Conservation (phyloP, 2,329 filamentous ascomycete genomes). For the Botrytis tulipae region DNA sequence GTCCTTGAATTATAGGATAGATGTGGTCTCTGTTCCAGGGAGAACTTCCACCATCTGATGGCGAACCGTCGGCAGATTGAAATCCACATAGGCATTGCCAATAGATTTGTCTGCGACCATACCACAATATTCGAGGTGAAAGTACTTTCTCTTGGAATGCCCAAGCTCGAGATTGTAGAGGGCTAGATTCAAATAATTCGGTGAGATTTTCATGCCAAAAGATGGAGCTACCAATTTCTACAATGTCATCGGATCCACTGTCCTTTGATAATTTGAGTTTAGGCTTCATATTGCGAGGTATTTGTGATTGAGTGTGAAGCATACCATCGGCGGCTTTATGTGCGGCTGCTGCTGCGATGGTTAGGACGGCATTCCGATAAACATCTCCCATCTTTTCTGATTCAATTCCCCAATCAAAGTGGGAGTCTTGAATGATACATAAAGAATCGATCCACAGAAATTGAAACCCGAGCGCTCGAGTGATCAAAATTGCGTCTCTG, state of each 20-base stretch:
- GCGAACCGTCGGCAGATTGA: neutral
- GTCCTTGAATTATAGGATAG: neutral
- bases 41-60: rapidly evolving
- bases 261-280: neutral
- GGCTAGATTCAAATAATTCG: rapidly evolving
- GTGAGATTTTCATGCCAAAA: rapidly evolving
- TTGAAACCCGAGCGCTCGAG: neutral
- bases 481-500: neutral
- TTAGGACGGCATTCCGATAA: neutral
- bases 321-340: neutral
- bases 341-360: neutral
- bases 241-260: neutral
- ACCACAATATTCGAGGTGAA: neutral
- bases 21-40: rapidly evolving
- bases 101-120: neutral
- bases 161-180: neutral
- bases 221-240: neutral
- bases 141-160: neutral
- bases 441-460: neutral
- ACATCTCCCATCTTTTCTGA: neutral
- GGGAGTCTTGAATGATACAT: neutral
- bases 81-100: neutral
- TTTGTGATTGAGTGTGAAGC: neutral
- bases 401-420: neutral
- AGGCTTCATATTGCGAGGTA: rapidly evolving